Base-by-base conservation (phyloP, 2,329 filamentous ascomycete genomes). In the Diaporthe eres region DNA sequence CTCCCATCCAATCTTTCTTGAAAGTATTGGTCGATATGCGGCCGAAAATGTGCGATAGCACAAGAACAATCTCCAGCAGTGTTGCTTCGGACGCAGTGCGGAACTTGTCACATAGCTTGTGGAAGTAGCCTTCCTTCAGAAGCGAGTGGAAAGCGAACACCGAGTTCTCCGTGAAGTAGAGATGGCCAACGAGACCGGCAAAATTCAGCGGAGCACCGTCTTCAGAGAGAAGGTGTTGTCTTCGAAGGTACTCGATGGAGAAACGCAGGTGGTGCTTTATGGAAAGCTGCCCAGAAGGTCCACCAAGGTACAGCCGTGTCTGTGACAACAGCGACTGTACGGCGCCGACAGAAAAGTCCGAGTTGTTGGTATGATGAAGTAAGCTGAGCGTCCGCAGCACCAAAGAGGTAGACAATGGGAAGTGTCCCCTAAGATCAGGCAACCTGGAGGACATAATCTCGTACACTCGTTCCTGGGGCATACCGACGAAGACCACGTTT, bases 191-290 rank as follows among this genome's bases (percentile, higher is more conserved):
- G 4, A 91, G 87, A 0, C 92, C 91, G 0, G 94, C 90, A 80
- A 96, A 95, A 81, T 96, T 94, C 17, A 95, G 84, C 0, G 94
- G 93, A 1, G 83, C 85, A 61, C 94, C 94, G 1, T 84, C 81
- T 0, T 85, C 82, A 4, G 90, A 91, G 12, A 96, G 85, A 0
- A 96, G 88, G 58, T 90, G 86, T 78, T 95, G 92, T 49, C 92
- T 87, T 28, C 93, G 89, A 0, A 96, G 87, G 79, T 95, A 96
- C 78, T 96, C 94, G 60, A 96, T 94, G 0, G 94, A 95, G 82
- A 96, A 96, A 4, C 94, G 90, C 9, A 96, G 83, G 80, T 96
- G 94, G 81, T 96, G 94, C 71, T 94, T 88, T 1, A 95, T 91
- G 2, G 93, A 90, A 81, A 92, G 90, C 79, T 92, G 92, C 70